These are phyloP conservation scores for Alisma plantagoaquatica DNA, from an alignment of 106 monocot genomes.

Conservation along the genomic window DNA sequence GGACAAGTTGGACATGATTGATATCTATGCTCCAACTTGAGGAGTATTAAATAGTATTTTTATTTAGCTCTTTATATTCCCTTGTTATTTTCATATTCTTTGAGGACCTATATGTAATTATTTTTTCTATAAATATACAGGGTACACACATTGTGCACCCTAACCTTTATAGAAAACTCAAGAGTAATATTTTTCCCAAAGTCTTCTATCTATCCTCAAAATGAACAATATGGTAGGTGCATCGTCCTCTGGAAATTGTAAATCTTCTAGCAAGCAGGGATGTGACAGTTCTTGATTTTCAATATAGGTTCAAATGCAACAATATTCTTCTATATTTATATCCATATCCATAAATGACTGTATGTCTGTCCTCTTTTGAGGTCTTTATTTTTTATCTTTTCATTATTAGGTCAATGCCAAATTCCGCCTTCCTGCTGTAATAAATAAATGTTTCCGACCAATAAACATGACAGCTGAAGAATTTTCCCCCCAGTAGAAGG, in stretches of 20 bases:
- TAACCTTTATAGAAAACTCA: too few species aligned
- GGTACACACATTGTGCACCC: too few species aligned
- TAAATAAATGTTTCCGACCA: conserved; percentile 90
- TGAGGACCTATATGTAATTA: too few species aligned
- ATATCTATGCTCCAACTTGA: too few species aligned
- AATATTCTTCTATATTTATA: conserved; percentile 19
- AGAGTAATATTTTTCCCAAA: not conserved
- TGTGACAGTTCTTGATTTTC: conserved; percentile 87
- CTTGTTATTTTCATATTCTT: too few species aligned
- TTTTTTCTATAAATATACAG: too few species aligned
- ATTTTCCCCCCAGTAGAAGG: conserved; percentile 92
- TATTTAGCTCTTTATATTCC: too few species aligned
- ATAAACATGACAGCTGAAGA: conserved; percentile 64
- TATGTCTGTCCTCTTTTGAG: conserved; percentile 4
- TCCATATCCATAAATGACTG: not conserved
- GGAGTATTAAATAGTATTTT: too few species aligned
- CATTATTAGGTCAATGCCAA: conserved; percentile 67
- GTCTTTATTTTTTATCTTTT: not conserved
- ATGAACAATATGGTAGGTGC: conserved; percentile 44
- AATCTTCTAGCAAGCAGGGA: conserved; percentile 92
- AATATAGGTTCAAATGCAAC: conserved; percentile 71
- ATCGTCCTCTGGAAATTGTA: conserved; percentile 87
- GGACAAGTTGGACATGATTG: too few species aligned
- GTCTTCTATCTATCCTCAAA: not conserved
- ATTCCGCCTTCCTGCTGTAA: conserved; percentile 69